Percentiles rank a stretch among this genome's conserved stretches.
phyloP scores from a whole-genome alignment of 345 rosid species.

The Eucalyptus fibrosa region DNA sequence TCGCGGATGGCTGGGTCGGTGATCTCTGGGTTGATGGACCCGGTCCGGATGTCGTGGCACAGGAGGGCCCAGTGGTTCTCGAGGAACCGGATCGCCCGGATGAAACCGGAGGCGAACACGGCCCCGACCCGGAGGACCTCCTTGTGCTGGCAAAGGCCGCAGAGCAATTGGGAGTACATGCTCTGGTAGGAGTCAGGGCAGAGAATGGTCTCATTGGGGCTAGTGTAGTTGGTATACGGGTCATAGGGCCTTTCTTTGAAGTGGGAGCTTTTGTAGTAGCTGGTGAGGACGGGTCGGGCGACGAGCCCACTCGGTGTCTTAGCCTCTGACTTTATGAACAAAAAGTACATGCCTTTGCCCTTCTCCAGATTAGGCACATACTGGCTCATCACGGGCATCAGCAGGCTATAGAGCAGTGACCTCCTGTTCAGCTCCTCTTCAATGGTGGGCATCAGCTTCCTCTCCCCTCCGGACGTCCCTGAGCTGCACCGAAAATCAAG shows the following conservation, averaged over 20 bases:
- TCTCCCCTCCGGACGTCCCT: conserved; percentile 90
- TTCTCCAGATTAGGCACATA: conserved; percentile 53
- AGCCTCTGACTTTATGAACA: conserved; percentile 63
- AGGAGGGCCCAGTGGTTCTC: conserved; percentile 54
- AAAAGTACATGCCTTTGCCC: conserved; percentile 77
- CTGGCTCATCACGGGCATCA: conserved; percentile 78
- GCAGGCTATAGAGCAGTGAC: conserved; percentile 48
- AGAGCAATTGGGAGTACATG: conserved; percentile 73
- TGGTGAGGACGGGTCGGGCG: conserved; percentile 66
- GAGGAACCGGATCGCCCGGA: conserved; percentile 64
- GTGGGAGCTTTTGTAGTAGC: conserved; percentile 64
- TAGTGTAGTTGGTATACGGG: conserved; percentile 71
- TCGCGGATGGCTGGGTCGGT: conserved; percentile 43
- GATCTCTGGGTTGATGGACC: conserved; percentile 35
- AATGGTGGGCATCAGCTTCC: conserved; percentile 69
- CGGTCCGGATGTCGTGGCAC: conserved; percentile 34
- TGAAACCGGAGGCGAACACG: conserved; percentile 77
- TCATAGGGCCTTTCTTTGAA: conserved; percentile 56
- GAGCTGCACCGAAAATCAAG: conserved; percentile 38
- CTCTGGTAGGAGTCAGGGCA: conserved; percentile 72
- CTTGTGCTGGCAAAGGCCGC: conserved; percentile 52
- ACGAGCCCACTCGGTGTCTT: conserved; percentile 60
- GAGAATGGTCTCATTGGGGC: conserved; percentile 71
- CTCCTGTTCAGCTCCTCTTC: conserved; percentile 64
- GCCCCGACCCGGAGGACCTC: conserved; percentile 79